Base-by-base conservation (phyloP, 495 filamentous ascomycete species). In the Talaromyces adpressus region DNA sequence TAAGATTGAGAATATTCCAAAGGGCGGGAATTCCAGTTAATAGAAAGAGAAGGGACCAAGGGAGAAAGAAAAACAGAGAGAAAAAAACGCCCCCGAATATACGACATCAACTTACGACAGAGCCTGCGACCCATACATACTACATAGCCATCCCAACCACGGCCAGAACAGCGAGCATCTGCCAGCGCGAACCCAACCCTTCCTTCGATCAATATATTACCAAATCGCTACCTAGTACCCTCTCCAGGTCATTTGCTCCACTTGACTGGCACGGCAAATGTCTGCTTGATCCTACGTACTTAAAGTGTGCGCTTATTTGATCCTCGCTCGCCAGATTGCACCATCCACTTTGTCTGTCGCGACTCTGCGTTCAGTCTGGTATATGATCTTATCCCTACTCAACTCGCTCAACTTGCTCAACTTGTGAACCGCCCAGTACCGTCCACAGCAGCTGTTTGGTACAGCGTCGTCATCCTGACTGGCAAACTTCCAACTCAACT, bases 281-380 rank as follows among this genome's bases (percentile, higher is more conserved):
- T 27, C 16, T 32, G 25, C 7, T 34, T 32, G 27, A 57, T 30
- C 6, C 22, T n/a, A n/a, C n/a, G n/a, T 51, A 52, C 11, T 52
- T 20, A 8, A 20, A 11, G 8, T n/a, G 56, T 34, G 56, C 56
- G 56, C 56, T 36, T 58, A 34, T 58, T 27, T 49, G 56, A 58
- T 58, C 56, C 32, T 54, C 51, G 56, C 56, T 22, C 56, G 56
- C 29, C 56, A 54, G 23, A 58, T 58, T 58, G 56, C 56, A 58
- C 56, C 56, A 58, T 58, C 56, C 27, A n/a, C 29, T 58, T 58
- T 29, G n/a, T 14, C 56, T 25, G 29, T 58, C 56, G 56, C 56
- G 56, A 58, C 27, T 34, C 16, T 27, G 9, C 6, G 14, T 12
- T 5, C 29, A 30, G 29, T 30, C 29, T 30, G 29, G n/a, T 57